Percentiles rank a stretch among this genome's conserved stretches.
phyloP scores from a whole-genome alignment of 2,329 filamentous ascomycete species.

The Trichoderma pleuroti region DNA sequence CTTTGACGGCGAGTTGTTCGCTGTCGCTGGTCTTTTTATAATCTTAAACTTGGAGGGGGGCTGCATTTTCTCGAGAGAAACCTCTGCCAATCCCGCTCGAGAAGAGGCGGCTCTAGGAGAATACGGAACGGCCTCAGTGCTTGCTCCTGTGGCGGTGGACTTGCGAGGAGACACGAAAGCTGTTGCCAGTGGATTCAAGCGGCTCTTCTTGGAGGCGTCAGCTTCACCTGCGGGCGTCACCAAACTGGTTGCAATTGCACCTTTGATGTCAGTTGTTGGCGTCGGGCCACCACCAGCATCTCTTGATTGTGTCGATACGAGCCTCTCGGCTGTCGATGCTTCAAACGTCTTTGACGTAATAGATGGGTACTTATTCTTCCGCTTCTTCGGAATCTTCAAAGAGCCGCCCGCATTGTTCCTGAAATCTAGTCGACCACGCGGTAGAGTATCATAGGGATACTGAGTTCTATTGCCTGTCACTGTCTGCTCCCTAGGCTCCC shows the following conservation, averaged over 20 bases:
- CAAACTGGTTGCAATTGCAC: neutral
- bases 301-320: constrained; percentile 19
- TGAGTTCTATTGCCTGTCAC: neutral
- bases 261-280: neutral
- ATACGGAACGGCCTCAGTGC: neutral
- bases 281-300: constrained; percentile 20
- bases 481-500: neutral
- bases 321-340: neutral
- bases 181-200: constrained; percentile 17
- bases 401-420: constrained; percentile 33
- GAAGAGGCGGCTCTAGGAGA: neutral
- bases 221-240: neutral
- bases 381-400: constrained; percentile 32
- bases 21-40: neutral
- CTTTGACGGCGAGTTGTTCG: neutral
- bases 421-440: constrained; percentile 24
- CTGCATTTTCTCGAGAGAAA: neutral
- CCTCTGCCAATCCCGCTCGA: neutral
- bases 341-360: constrained; percentile 7
- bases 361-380: constrained; percentile 23
- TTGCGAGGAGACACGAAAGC: constrained; percentile 16
- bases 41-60: neutral
- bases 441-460: constrained; percentile 11
- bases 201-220: constrained; percentile 6
- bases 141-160: neutral